Base-by-base conservation (phyloP, 2,329 filamentous ascomycete genomes). In the Fusarium temperatum region DNA sequence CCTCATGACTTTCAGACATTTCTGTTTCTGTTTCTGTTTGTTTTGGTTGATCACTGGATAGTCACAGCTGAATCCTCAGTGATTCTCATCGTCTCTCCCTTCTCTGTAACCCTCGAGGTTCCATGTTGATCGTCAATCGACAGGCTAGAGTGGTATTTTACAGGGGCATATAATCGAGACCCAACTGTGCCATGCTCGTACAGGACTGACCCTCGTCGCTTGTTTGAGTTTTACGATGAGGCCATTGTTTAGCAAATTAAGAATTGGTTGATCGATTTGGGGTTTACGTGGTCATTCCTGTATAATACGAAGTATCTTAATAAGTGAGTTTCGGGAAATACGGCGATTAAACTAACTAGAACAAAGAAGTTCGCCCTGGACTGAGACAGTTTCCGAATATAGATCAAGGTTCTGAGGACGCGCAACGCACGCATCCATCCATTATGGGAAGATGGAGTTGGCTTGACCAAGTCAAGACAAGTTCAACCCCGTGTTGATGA, bases 51-150 rank as follows among this genome's bases (percentile, higher is more conserved):
- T 44, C 44, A 66, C 26, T 61, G 53, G 45, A 53, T 53, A 53
- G 63, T 53, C 63, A 47, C 45, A 20, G 35, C 45, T 44, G 24
- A 44, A 60, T 41, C 8, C 44, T 51, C 44, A 42, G 38, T 36
- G 63, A 60, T 9, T 26, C 14, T 48, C 11, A n/a, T 41, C 51
- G 11, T n/a, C 35, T 54, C 51, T 55, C 24, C 35, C 35, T 41
- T 55, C 51, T 24, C 24, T 30, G 20, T 41, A 39, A 55, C 51
- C 51, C 51, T 14, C n/a, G 35, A 28, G 35, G 41, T 58, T 36
- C 55, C 55, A 48, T 28, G 41, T 56, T 71, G 64, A 72, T 74
- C 68, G 72, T 72, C 53, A 74, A 73, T 74, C 63, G 67, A 26
- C 68, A 66, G 61, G 61, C 61, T 53, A 65, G 54, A 65, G 55